Conservation (phyloP, 805 yeast genomes). For the Myxozyma vanderwaltii region DNA sequence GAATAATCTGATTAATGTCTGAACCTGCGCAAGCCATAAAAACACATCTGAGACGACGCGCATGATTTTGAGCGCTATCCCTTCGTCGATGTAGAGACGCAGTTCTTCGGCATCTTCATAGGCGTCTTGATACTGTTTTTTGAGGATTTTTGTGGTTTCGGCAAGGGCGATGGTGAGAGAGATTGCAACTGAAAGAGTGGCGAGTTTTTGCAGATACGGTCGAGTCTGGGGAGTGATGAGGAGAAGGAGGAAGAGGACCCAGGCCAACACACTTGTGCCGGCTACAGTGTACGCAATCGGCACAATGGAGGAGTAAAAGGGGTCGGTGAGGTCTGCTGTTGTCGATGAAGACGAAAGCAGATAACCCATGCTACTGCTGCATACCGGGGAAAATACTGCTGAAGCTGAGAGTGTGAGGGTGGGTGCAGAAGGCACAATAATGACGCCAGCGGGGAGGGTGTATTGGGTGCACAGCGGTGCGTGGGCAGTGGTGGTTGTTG, state of each 20-base stretch:
- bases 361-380: conserved; percentile 9
- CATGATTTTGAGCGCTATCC: conserved; percentile 46
- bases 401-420: conserved; percentile 21
- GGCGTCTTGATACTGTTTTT: conserved; percentile 54
- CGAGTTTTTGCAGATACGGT: conserved; percentile 58
- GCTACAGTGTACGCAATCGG: conserved; percentile 43
- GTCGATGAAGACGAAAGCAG: neutral
- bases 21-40: conserved; percentile 59
- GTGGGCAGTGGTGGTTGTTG: conserved; percentile 22
- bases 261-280: conserved; percentile 50
- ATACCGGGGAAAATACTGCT: conserved; percentile 28
- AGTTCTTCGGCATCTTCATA: conserved; percentile 55
- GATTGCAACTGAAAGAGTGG: conserved; percentile 59
- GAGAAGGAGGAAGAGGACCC: conserved; percentile 68
- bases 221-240: conserved; percentile 58
- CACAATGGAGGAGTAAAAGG: conserved; percentile 41
- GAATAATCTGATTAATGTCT: conserved; percentile 50
- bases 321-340: conserved; percentile 26
- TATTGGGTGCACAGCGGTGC: conserved; percentile 23
- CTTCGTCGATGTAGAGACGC: conserved; percentile 45
- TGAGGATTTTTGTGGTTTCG: conserved; percentile 51
- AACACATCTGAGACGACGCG: conserved; percentile 49
- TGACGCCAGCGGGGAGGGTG: conserved; percentile 32
- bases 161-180: conserved; percentile 56
- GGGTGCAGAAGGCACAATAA: conserved; percentile 22